A percentile compares a stretch with the other conserved stretches of the same genome.
These are phyloP conservation scores for Podaxis carcinomalis DNA, from an alignment of 768 basidiomycete species.

Conservation along the genomic window DNA sequence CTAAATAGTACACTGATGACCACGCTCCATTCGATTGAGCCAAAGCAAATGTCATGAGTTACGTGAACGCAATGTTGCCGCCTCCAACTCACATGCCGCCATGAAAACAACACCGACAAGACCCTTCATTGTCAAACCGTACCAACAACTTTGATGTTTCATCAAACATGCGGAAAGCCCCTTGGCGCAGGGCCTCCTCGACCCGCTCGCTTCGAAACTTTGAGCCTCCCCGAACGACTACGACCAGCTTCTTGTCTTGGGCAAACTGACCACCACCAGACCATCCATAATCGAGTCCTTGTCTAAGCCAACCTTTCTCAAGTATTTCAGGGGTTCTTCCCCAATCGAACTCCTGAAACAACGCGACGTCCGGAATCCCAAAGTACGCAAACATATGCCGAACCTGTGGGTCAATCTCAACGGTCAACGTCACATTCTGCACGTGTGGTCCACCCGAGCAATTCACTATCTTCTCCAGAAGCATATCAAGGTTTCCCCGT, in stretches of 20 bases:
- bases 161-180: neutral
- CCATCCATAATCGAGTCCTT: neutral
- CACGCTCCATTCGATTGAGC: neutral
- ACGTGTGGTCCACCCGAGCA: neutral
- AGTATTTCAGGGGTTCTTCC: neutral
- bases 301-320: neutral
- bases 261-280: neutral
- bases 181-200: neutral
- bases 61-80: neutral
- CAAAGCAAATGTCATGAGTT: neutral
- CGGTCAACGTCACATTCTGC: neutral
- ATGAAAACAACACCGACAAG: neutral
- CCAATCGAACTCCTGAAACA: constrained; percentile 2
- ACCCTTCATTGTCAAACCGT: neutral
- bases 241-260: neutral
- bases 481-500: neutral
- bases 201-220: neutral
- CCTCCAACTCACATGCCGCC: neutral
- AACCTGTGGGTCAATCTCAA: neutral
- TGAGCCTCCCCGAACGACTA: constrained; percentile 1
- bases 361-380: neutral
- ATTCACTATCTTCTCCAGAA: neutral
- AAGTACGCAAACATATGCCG: neutral
- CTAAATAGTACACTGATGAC: neutral
- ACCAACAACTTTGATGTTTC: neutral